phyloP scores from a whole-genome alignment of 1,284 basidiomycete genomes.

The Malassezia pachydermatis region DNA sequence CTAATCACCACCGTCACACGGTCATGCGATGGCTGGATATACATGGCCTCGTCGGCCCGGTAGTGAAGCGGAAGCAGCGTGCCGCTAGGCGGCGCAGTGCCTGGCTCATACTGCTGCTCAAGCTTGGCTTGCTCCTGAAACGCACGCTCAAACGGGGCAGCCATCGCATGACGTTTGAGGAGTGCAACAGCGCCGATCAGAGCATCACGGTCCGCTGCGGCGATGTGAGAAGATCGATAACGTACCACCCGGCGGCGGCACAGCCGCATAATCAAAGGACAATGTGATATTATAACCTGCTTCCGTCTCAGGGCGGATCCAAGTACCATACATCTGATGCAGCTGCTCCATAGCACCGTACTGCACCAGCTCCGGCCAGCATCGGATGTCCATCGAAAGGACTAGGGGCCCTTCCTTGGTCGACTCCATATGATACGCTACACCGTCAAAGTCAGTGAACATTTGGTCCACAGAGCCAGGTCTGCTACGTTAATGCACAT shows the following conservation, averaged over 20 bases:
- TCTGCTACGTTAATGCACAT: conserved; percentile 51
- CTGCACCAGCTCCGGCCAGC: conserved; percentile 83
- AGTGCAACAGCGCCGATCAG: conserved; percentile 74
- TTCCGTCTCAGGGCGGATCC: conserved; percentile 58
- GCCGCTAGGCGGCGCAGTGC: conserved; percentile 45
- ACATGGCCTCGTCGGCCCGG: conserved; percentile 85
- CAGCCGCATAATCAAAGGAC: conserved; percentile 71
- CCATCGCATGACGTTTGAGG: conserved; percentile 85
- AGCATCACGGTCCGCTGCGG: conserved; percentile 42
- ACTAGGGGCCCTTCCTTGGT: conserved; percentile 62
- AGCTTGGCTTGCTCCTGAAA: conserved; percentile 78
- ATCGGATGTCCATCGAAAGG: conserved; percentile 85
- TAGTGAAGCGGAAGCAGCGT: conserved; percentile 82
- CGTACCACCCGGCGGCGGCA: conserved; percentile 69
- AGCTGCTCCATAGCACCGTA: conserved; percentile 78
- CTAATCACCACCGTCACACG: conserved; percentile 97
- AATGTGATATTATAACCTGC: conserved; percentile 82
- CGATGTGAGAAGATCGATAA: conserved; percentile 21
- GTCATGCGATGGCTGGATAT: conserved; percentile 81
- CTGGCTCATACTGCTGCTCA: conserved; percentile 55
- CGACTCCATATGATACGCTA: conserved; percentile 79
- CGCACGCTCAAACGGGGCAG: conserved; percentile 84
- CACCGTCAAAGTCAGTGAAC: conserved; percentile 95
- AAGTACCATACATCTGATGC: conserved; percentile 69
- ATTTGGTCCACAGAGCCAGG: conserved; percentile 81